A percentile compares a stretch with the other conserved stretches of the same genome.
phyloP scores from a whole-genome alignment of 768 basidiomycete genomes.

The Leccinum ochraceum region DNA sequence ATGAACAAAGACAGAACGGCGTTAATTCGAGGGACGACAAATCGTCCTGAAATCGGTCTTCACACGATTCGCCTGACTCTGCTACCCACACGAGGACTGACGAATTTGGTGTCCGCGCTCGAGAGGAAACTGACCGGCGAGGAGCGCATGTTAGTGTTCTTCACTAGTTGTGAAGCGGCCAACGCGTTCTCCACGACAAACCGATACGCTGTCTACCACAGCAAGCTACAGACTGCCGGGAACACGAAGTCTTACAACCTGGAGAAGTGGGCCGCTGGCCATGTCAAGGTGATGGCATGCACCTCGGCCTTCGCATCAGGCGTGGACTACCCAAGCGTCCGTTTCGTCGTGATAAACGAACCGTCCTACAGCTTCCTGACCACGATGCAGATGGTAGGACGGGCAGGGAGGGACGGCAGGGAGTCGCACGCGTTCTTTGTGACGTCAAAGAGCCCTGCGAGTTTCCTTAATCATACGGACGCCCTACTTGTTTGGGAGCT shows the following conservation, averaged over 20 bases:
- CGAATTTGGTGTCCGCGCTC: not conserved
- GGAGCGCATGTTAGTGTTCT: not conserved
- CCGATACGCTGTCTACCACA: not conserved
- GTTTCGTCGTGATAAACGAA: constrained; percentile 2
- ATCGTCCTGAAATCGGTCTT: constrained; percentile 6
- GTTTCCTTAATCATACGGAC: not conserved
- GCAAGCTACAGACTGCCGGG: not conserved
- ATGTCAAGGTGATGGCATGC: constrained; percentile 6
- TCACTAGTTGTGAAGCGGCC: not conserved
- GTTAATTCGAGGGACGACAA: not conserved
- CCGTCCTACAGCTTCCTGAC: not conserved
- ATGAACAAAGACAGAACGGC: not conserved
- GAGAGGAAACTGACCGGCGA: not conserved
- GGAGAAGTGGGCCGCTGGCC: not conserved
- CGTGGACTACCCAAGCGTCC: constrained; percentile 7
- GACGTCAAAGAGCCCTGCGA: not conserved
- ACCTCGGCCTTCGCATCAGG: constrained; percentile 5
- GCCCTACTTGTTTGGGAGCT: not conserved
- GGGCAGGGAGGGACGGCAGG: constrained; percentile 7
- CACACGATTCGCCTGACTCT: not conserved
- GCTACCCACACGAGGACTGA: not conserved
- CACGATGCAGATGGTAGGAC: constrained; percentile 7
- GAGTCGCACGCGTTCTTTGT: constrained; percentile 9
- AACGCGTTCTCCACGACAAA: not conserved
- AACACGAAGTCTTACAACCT: constrained; percentile 5